Evolutionary conservation across 225 moss, liverwort and hornwort genomes (phyloP), one percentile per base, ranked within the genome.

Genomic region (Pleurozium schreberi): DNA sequence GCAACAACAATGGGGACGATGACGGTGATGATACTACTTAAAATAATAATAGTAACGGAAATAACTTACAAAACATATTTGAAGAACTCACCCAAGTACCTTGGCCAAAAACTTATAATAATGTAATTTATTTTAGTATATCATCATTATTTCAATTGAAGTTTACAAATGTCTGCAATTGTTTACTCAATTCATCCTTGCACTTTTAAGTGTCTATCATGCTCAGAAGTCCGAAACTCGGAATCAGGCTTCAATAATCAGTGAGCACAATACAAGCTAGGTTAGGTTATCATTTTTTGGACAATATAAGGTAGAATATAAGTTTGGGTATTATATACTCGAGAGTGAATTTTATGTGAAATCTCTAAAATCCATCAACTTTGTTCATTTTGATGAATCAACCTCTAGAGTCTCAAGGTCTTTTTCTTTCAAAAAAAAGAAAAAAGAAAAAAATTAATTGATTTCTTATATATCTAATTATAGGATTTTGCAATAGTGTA

Each of bases 381-480:
- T 50, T 75, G 8, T 33, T 50, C 20, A 50, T 50, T 49, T 50
- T 50, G 12, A 20, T 18, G 21, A 75, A 75, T 5, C 12, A 43
- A 40, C 1, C 40, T 3, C 1, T 40, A 25, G 13, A 40, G 25
- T 14, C 0, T 5, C 1, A 40, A 40, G 5, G 5, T 23, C 22
- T 22, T 19, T 40, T 68, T 25, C 23, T 23, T 40, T 40, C 7
- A 25, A 23, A 67, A 70, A 14, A 0, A 3, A 11, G 3, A 2
- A 70, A 25, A 69, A 4, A 13, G 16, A 12, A n/a, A 67, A n/a
- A 38, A 18, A 4, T 15, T 62, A 20, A 9, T 18, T 19, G 3
- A 20, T 25, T 59, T 25, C 11, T n/a, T 68, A 23, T 40, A 40
- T 8, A 14, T 14, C 8, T 8, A 25, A 40, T 3, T 8, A 6